Base-by-base conservation (phyloP, 176 grass and related monocot genomes). In the bread wheat (Triticum aestivum) region DNA sequence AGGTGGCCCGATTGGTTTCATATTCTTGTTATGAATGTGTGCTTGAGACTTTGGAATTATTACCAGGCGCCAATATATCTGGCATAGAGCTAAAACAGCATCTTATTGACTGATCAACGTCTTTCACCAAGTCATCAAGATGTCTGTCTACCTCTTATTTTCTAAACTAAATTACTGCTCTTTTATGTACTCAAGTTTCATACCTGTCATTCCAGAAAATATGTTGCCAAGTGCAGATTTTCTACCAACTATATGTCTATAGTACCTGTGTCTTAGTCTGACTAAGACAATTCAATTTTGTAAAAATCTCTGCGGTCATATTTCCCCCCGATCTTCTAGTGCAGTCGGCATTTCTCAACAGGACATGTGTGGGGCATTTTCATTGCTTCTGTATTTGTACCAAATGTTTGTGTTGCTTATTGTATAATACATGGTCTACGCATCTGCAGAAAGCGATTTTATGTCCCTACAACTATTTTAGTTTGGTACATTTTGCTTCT, bases 331-430 rank as follows among this genome's bases (percentile, higher is more conserved):
- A 51, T 18, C n/a, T 42, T 21, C 23, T 72, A 11, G 20, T n/a
- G 5, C 1, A 30, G 29, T 49, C 3, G 32, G 11, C n/a, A 27
- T 83, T 83, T 73, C 6, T 66, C 17, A 12, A 32, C 17, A 42
- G 11, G 61, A n/a, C 3, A 13, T 65, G 14, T 58, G 39, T 33
- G 24, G 9, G 11, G 10, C 73, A 79, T 79, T 8, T 65, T 70
- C 74, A 47, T 79, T 62, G 11, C 44, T 83, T 86, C 34, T 20
- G 13, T 86, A 58, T 56, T 12, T 56, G 67, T 74, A 66, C 39
- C 30, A 82, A 49, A 14, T 24, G 33, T 64, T 8, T 41, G 51
- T 41, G 39, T 78, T 20, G 17, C 12, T 39, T 73, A 79, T 35
- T 79, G 20, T 65, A 42, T 59, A 33, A 8, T 69, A 23, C 52